Base-by-base conservation (phyloP, 257 asterid species). In the Apocynum venetum region DNA sequence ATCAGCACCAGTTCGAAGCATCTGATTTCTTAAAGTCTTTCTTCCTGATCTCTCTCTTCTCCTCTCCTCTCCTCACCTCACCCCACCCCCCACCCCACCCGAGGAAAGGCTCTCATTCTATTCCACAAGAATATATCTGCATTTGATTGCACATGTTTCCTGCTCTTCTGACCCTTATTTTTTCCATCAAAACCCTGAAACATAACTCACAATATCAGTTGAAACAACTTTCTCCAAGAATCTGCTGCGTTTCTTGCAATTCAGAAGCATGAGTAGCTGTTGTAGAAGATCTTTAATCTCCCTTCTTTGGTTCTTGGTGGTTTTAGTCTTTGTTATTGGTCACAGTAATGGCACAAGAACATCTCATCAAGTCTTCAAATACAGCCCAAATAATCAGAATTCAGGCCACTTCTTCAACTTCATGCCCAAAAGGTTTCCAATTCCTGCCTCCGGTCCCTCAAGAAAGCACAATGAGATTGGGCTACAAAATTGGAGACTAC, bases 391-490 rank as follows among this genome's bases (percentile, higher is more conserved):
- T 8, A n/a, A 82, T 53, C 83, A 74, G 20, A 73, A 35, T 20
- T 65, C 81, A 0, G 86, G 85, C 25, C 87, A 88, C 55, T 91
- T 88, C 86, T 52, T 83, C 80, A 89, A 88, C 76, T 82, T 82
- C 81, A 77, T 88, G 87, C 93, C 95, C 38, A 91, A 88, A 44
- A 86, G 97, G 75, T 77, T 85, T 78, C 89, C 85, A 6, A 81
- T 91, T 35, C 97, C 97, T 0, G 84, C 87, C 35, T 91, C 97
- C 0, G 95, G 86, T 44, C 97, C 97, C 0, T 91, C 95, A 2
- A 86, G 93, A 80, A 91, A 88, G 65, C 97, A 91, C 86, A 88
- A 91, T 46, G 89, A 86, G 63, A 88, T 91, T 38, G 97, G 95
- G 77, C 82, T 91, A 3, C 91, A 87, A 75, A 84, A 49, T 47